Conservation (phyloP, 2,329 filamentous ascomycete genomes). For the Calonectria hongkongensis region DNA sequence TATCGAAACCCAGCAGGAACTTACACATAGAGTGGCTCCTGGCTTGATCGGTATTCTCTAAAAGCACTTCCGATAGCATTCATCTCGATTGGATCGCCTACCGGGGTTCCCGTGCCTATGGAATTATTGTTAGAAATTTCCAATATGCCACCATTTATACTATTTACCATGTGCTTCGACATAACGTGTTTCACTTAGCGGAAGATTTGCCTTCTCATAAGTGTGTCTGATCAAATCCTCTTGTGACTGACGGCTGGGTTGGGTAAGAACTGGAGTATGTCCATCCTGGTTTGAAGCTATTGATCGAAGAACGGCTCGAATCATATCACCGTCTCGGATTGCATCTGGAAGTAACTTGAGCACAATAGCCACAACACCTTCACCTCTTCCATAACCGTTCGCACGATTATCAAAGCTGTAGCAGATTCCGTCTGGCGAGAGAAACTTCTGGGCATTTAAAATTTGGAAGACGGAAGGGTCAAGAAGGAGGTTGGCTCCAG, state of each 20-base stretch:
- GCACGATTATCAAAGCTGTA: neutral
- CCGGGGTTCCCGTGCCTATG: neutral
- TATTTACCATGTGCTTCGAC: neutral
- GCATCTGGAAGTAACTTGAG: neutral
- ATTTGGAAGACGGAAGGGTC: neutral
- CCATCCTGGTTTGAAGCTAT: neutral
- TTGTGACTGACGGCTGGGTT: neutral
- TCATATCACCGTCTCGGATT: neutral
- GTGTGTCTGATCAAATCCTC: neutral
- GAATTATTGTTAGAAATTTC: too few species aligned
- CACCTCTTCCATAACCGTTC: neutral
- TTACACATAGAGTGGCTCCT: neutral
- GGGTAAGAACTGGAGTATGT: neutral
- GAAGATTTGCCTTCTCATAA: neutral
- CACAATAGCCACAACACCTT: neutral
- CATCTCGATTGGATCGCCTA: neutral
- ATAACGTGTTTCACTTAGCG: neutral
- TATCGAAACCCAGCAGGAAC: neutral
- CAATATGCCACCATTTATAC: too few species aligned
- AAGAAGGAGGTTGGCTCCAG: neutral
- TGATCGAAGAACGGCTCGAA: neutral
- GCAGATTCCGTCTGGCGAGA: neutral
- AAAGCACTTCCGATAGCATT: neutral
- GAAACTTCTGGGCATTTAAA: neutral
- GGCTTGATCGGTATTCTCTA: neutral